Percentiles rank a stretch among this genome's conserved stretches.
Conservation (phyloP, 257 asterid genomes). For the Solanum ossicruentum region DNA sequence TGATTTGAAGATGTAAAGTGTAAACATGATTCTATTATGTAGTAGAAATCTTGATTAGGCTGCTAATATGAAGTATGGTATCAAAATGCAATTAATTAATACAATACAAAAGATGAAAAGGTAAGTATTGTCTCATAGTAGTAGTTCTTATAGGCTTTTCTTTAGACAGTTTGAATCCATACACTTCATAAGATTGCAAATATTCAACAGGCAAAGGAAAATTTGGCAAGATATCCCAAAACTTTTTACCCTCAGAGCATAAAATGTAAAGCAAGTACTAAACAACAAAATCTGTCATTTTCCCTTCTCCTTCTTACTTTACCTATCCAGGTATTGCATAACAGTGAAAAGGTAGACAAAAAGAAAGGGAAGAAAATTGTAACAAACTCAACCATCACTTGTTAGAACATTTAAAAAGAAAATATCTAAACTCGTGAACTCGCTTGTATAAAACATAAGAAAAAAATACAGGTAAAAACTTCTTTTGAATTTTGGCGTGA, state of each 20-base stretch:
- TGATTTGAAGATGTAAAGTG: background rate
- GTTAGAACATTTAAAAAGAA: background rate
- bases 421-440: background rate
- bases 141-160: background rate
- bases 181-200: constrained; percentile 2
- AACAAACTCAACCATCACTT: background rate
- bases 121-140: background rate
- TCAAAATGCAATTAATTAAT: background rate
- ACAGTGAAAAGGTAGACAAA: constrained; percentile 23
- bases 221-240: background rate
- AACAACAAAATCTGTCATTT: background rate
- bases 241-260: constrained; percentile 6
- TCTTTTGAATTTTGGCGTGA: background rate
- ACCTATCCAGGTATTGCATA: constrained; percentile 25
- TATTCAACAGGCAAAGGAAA: background rate
- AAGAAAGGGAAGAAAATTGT: constrained; percentile 9
- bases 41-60: background rate
- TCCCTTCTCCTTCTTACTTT: constrained; percentile 2
- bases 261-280: background rate
- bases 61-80: background rate
- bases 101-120: background rate
- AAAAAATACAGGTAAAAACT: background rate
- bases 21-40: background rate
- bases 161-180: constrained; percentile 16
- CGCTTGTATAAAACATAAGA: background rate